Conservation (phyloP, 495 filamentous ascomycete genomes). For the Oidiodendron maius region DNA sequence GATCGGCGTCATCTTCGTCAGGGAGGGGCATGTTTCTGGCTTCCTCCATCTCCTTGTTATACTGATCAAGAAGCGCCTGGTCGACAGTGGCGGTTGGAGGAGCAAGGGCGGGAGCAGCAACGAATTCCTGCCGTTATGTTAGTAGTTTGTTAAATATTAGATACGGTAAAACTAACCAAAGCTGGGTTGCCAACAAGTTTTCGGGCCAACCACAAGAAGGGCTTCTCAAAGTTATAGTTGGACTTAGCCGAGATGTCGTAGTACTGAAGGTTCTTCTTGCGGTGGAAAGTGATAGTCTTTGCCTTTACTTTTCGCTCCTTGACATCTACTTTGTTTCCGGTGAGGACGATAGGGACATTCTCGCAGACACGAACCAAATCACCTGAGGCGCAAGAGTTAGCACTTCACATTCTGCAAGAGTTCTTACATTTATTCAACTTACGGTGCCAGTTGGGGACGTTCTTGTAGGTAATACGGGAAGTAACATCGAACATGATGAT, state of each 20-base stretch:
- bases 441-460: slow-evolving; percentile 99
- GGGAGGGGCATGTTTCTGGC: slow-evolving; percentile 83
- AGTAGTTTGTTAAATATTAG: too few relatives aligned
- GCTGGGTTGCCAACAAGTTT: slow-evolving; percentile 94
- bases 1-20: slow-evolving; percentile 83
- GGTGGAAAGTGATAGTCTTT: slow-evolving; percentile 99
- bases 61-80: slow-evolving; percentile 69
- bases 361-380: slow-evolving; percentile 99
- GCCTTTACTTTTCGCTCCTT: slow-evolving; percentile 99
- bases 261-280: slow-evolving; percentile 99
- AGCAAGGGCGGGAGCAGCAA: slow-evolving; percentile 88
- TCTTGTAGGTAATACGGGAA: slow-evolving; percentile 99
- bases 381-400: slow-evolving; percentile 47
- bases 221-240: slow-evolving; percentile 99
- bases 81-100: slow-evolving; percentile 89
- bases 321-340: slow-evolving; percentile 99
- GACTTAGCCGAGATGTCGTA: slow-evolving; percentile 99
- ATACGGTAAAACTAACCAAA: slow-evolving; percentile 72
- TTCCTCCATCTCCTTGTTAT: slow-evolving; percentile 81
- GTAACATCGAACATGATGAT: slow-evolving; percentile 99
- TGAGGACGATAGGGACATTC: slow-evolving; percentile 97
- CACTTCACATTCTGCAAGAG: slow-evolving; percentile 7
- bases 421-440: slow-evolving; percentile 35
- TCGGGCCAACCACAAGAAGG: slow-evolving; percentile 98
- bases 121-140: slow-evolving; percentile 78